phyloP scores from a whole-genome alignment of 129 eudicot species.

The Silybum marianum region DNA sequence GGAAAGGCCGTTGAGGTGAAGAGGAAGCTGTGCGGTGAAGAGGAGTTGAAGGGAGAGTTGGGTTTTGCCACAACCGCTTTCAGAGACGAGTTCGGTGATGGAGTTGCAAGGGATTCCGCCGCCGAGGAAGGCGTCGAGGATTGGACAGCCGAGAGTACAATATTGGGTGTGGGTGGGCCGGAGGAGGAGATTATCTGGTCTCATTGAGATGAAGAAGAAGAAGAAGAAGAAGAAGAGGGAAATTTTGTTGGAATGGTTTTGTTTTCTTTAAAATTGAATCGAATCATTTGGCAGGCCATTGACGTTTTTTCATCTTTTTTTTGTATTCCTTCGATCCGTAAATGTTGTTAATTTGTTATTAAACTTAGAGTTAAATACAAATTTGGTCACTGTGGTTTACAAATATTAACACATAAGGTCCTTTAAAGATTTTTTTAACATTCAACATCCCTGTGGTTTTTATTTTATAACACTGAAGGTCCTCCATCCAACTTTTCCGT shows the following conservation, averaged over 20 bases:
- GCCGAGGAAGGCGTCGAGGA: slow-evolving; percentile 63
- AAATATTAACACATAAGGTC: no score
- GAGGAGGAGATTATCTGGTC: slow-evolving; percentile 48
- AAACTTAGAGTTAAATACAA: no score
- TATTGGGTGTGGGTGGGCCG: slow-evolving; percentile 41
- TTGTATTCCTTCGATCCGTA: not conserved
- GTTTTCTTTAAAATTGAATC: slow-evolving; percentile 4
- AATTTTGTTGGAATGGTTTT: not conserved
- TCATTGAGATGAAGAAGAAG: slow-evolving; percentile 37
- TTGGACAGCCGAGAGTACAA: slow-evolving; percentile 59
- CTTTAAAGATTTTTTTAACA: no score
- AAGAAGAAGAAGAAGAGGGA: slow-evolving; percentile 17
- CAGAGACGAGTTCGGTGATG: slow-evolving; percentile 74
- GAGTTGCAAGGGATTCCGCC: slow-evolving; percentile 89
- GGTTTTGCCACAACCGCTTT: slow-evolving; percentile 92
- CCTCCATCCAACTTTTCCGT: no score
- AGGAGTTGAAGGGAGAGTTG: slow-evolving; percentile 90
- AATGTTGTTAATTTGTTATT: not conserved
- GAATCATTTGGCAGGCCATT: slow-evolving; percentile 3
- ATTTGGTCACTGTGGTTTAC: no score
- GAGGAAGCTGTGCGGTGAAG: slow-evolving; percentile 80
- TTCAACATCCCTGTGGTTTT: no score
- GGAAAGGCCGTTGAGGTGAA: slow-evolving; percentile 61
- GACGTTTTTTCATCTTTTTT: not conserved
- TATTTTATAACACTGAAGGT: no score